Base-by-base conservation (phyloP, 768 basidiomycete species). In the Pulveroboletus frians region DNA sequence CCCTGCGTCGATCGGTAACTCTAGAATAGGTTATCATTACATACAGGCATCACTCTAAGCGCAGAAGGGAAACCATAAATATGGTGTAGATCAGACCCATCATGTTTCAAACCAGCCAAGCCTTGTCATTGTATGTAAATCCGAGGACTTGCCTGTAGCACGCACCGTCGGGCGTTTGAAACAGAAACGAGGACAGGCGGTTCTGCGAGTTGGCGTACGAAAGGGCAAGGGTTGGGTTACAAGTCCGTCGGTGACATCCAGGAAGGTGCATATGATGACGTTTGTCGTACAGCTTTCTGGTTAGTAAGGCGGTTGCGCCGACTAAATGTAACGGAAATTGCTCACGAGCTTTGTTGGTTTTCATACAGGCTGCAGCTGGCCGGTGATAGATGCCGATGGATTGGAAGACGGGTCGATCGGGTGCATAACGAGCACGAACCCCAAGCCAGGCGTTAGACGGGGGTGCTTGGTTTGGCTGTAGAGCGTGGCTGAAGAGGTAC, bases 301-400 rank as follows among this genome's bases (percentile, higher is more conserved):
- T 51, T 46, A 51, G 23, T 26, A 51, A 47, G 37, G 21, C 44
- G 36, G 29, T 55, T 55, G 50, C 62, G 59, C 57, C 59, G 60
- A 55, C 52, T 49, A 43, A 53, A 56, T 59, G 35, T 39, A 21
- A 49, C 61, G 63, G 63, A 63, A 54, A 63, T 63, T 62, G 55
- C 49, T 48, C 44, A 29, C 35, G 27, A 47, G 11, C 43, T 21
- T 30, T 54, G 49, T 53, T 43, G 46, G 42, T 37, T 18, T 63
- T 52, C 53, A 39, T 49, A 26, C 47, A 35, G 47, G 27, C 50
- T 53, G 43, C 40, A 23, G 35, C 40, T 20, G 37, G 32, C 9
- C 21, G 23, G 43, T 41, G 54, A 36, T 37, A 43, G 42, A 41
- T 21, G 2, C 38, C 35, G 15, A 34, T 46, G 9, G 36, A 44